Base-by-base conservation (phyloP, 176 grass and related monocot species). In the Puccinellia tenuiflora region DNA sequence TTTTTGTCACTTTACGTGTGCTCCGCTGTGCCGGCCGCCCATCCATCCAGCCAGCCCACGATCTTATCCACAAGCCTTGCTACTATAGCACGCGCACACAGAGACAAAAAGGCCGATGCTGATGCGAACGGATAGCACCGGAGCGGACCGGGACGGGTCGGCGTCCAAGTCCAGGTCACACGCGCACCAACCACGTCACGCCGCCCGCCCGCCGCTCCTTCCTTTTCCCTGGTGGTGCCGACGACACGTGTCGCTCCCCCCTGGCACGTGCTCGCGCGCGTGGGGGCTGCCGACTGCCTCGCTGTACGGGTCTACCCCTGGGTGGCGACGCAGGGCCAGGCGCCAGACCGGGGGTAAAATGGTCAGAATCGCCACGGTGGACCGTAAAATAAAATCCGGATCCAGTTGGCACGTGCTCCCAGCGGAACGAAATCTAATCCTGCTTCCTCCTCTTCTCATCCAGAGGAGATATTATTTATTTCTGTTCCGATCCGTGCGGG, bases 401-500 rank as follows among this genome's bases (percentile, higher is more conserved):
- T 45, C 67, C 43, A 75, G 68, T 56, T 81, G 85, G 56, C 78
- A 75, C 85, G 78, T 66, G 78, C 68, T 31, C 11, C 34, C 5
- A 81, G 46, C 37, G 7, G 21, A 33, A 22, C 2, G 10, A 42
- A 46, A 69, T 69, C 63, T 42, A 79, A 85, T 85, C 75, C 33
- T 79, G 48, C 37, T 8, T 43, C 50, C 75, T 56, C 64, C 73
- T 14, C 28, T 28, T 38, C 2, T 57, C 62, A 3, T 5, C 22
- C 43, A 0, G 43, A 46, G 11, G 3, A 37, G 84, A 85, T 85
- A 85, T 85, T 85, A 85, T 85, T 79, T 87, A 68, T 76, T 30
- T 4, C 56, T 13, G 39, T 43, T 47, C 24, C 42, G 42, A 73
- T 48, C 69, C 69, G 7, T 5, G 42, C 45, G 7, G 69, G 42